Evolutionary conservation across 495 filamentous ascomycete species (phyloP).

Genomic region (Cryomyces antarcticus): DNA sequence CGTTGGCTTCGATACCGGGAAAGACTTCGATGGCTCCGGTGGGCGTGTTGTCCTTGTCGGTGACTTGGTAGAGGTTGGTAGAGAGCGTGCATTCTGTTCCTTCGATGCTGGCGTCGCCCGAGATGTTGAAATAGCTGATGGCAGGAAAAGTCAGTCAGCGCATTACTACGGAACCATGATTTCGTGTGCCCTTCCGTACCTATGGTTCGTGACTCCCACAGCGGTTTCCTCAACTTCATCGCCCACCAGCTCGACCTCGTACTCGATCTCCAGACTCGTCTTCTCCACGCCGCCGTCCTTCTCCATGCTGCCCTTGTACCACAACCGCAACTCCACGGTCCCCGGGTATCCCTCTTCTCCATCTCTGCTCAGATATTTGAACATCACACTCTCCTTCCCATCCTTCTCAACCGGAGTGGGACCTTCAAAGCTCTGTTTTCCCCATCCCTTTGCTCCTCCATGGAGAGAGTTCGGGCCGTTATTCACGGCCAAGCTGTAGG

Average conservation of each 20-base stretch:
- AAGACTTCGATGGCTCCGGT: slow-evolving; percentile 26
- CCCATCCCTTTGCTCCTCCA: slow-evolving; percentile 68
- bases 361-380: slow-evolving; percentile 49
- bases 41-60: slow-evolving; percentile 36
- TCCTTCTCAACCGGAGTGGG: slow-evolving; percentile 41
- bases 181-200: slow-evolving; percentile 27
- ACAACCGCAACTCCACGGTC: slow-evolving; percentile 53
- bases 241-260: slow-evolving; percentile 64
- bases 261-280: slow-evolving; percentile 61
- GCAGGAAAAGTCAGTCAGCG: not conserved
- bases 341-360: slow-evolving; percentile 79
- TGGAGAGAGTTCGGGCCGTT: slow-evolving; percentile 65
- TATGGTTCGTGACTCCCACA: slow-evolving; percentile 86
- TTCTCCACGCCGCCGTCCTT: slow-evolving; percentile 31
- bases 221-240: slow-evolving; percentile 54
- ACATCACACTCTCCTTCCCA: slow-evolving; percentile 58
- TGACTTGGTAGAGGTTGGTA: slow-evolving; percentile 52
- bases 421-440: slow-evolving; percentile 62
- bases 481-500: slow-evolving; percentile 48
- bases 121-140: slow-evolving; percentile 78
- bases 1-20: slow-evolving; percentile 37
- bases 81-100: slow-evolving; percentile 54
- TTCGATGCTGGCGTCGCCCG: slow-evolving; percentile 41
- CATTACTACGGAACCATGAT: not conserved
- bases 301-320: slow-evolving; percentile 58